Percentiles rank a stretch among this genome's conserved stretches.
phyloP scores from a whole-genome alignment of 1,284 basidiomycete species.

The Tilletia horrida region DNA sequence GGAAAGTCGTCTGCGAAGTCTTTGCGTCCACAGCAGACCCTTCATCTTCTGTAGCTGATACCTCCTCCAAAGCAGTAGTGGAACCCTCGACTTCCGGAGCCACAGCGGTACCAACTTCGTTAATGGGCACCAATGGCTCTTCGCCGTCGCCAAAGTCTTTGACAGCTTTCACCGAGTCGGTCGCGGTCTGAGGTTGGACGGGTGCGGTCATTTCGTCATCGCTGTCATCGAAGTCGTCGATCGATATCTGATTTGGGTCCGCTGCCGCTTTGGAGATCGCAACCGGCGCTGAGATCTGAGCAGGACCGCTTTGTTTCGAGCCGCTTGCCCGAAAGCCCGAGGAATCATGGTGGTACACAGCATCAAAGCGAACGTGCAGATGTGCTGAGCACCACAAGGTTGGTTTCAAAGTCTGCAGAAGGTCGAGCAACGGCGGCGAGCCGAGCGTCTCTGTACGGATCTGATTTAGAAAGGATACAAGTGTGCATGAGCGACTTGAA shows the following conservation, averaged over 20 bases:
- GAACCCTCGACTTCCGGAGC: neutral
- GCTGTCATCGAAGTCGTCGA: conserved; percentile 29
- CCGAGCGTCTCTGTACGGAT: conserved; percentile 68
- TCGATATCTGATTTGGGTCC: conserved; percentile 10
- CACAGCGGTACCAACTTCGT: neutral
- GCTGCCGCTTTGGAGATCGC: neutral
- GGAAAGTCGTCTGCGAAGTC: conserved; percentile 66
- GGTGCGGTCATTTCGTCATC: conserved; percentile 20
- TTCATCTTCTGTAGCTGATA: neutral
- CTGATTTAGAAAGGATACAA: conserved; percentile 13
- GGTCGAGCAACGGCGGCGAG: conserved; percentile 78
- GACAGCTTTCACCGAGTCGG: neutral
- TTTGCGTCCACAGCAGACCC: neutral
- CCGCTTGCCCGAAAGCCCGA: neutral
- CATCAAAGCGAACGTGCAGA: conserved; percentile 70
- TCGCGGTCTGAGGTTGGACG: neutral
- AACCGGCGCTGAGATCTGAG: neutral
- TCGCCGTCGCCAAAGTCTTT: conserved; percentile 15
- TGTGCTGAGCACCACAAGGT: conserved; percentile 96
- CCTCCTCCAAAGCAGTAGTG: too few species aligned
- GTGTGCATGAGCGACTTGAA: neutral
- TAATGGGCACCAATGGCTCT: neutral
- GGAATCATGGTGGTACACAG: conserved; percentile 24
- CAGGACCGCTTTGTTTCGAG: neutral
- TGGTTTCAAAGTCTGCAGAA: conserved; percentile 73